These are phyloP conservation scores for Verticillium albo-atrum DNA, from an alignment of 2,329 filamentous ascomycete species.

Conservation along the genomic window DNA sequence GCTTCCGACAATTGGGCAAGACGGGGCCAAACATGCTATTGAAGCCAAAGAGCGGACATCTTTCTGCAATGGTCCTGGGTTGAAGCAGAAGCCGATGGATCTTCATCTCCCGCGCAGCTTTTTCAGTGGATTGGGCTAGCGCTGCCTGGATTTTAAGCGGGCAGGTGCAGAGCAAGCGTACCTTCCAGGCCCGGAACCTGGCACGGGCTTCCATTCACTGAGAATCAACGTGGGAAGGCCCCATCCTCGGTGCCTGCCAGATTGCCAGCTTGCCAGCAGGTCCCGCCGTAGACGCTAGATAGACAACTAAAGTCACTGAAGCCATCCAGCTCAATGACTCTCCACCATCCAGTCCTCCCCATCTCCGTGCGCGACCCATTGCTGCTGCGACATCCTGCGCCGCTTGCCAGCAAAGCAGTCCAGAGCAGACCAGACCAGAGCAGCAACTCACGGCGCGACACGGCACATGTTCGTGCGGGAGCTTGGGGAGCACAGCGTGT, in stretches of 20 bases:
- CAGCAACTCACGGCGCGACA: too few relatives aligned
- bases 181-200: background rate
- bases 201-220: background rate
- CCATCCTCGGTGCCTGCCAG: background rate
- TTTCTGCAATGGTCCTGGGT: background rate
- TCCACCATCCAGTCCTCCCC: too few relatives aligned
- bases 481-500: background rate
- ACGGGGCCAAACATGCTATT: background rate
- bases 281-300: too few relatives aligned
- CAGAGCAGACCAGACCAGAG: too few relatives aligned
- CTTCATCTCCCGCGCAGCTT: background rate
- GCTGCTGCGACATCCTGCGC: too few relatives aligned
- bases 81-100: background rate
- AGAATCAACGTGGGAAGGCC: background rate
- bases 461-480: too few relatives aligned
- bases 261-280: background rate
- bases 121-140: background rate
- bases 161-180: background rate
- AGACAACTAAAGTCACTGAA: too few relatives aligned
- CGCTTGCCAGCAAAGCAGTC: too few relatives aligned
- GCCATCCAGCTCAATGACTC: too few relatives aligned
- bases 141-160: background rate
- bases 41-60: background rate
- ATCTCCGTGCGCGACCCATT: too few relatives aligned
- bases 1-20: background rate